A percentile compares a stretch with the other conserved stretches of the same genome.
Evolutionary conservation across 176 grass and related monocot species (phyloP).

Genomic region (Metroxylon sagu): DNA sequence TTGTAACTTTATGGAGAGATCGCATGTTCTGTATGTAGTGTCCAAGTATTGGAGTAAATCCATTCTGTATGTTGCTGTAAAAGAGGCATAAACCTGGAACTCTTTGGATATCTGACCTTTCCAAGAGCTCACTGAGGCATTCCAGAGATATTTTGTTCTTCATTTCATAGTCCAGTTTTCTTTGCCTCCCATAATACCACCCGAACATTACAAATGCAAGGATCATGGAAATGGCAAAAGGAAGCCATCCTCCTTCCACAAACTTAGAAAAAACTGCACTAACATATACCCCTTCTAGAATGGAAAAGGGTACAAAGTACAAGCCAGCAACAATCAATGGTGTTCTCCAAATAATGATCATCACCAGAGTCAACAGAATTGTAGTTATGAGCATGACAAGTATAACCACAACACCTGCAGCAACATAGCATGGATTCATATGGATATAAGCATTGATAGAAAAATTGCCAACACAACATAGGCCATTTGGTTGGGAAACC

Average conservation of each 20-base stretch:
- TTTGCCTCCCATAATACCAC: slow-evolving; percentile 75
- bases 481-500: too few relatives aligned
- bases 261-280: slow-evolving; percentile 67
- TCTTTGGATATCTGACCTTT: slow-evolving; percentile 49
- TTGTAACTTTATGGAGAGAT: slow-evolving; percentile 47
- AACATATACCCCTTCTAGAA: slow-evolving; percentile 60
- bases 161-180: slow-evolving; percentile 61
- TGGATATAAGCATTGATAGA: neutral
- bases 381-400: slow-evolving; percentile 89
- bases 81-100: slow-evolving; percentile 75
- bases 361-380: slow-evolving; percentile 65
- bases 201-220: slow-evolving; percentile 69
- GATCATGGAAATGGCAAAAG: slow-evolving; percentile 60
- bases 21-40: slow-evolving; percentile 75
- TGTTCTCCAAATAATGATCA: slow-evolving; percentile 74
- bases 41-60: slow-evolving; percentile 48
- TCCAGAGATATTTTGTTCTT: slow-evolving; percentile 57
- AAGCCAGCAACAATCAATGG: slow-evolving; percentile 27
- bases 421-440: slow-evolving; percentile 4
- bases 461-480: too few relatives aligned
- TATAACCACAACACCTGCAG: slow-evolving; percentile 80
- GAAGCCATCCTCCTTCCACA: slow-evolving; percentile 67
- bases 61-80: slow-evolving; percentile 75
- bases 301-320: slow-evolving; percentile 42
- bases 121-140: slow-evolving; percentile 42